These are phyloP conservation scores for Hibiscus tridactylites DNA, from an alignment of 345 rosid genomes.

Conservation along the genomic window DNA sequence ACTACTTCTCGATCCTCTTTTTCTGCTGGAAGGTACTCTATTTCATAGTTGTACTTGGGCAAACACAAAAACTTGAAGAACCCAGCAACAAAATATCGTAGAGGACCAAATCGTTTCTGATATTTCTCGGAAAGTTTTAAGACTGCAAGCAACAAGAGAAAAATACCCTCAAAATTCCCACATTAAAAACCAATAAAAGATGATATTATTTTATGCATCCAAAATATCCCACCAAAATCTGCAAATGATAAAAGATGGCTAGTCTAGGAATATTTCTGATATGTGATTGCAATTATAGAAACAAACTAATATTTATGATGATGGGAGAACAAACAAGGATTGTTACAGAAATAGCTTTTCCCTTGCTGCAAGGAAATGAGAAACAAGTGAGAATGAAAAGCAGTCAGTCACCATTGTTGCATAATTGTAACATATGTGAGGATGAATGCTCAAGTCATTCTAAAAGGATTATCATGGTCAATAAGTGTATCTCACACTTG, in stretches of 20 bases:
- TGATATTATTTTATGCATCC: background rate
- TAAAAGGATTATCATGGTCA: background rate
- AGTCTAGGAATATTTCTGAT: background rate
- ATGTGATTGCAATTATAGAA: background rate
- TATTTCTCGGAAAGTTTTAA: conserved; percentile 92
- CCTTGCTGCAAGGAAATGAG: background rate
- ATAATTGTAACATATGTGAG: background rate
- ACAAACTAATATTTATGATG: background rate
- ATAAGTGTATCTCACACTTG: background rate
- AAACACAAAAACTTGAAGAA: conserved; percentile 88
- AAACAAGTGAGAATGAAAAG: background rate
- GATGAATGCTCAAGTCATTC: background rate
- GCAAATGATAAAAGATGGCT: background rate
- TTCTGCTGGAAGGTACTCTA: conserved; percentile 88
- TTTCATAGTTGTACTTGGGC: conserved; percentile 91
- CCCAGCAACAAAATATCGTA: conserved; percentile 96
- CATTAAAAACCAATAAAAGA: background rate
- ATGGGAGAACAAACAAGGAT: background rate
- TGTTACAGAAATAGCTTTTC: background rate
- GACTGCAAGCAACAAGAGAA: conserved; percentile 37
- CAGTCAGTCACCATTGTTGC: background rate
- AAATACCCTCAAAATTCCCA: background rate
- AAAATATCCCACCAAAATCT: background rate
- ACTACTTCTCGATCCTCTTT: conserved; percentile 58
- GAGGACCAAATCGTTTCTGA: conserved; percentile 90